Evolutionary conservation across 2,329 filamentous ascomycete species (phyloP).

Genomic region (Fonsecaea pedrosoi): DNA sequence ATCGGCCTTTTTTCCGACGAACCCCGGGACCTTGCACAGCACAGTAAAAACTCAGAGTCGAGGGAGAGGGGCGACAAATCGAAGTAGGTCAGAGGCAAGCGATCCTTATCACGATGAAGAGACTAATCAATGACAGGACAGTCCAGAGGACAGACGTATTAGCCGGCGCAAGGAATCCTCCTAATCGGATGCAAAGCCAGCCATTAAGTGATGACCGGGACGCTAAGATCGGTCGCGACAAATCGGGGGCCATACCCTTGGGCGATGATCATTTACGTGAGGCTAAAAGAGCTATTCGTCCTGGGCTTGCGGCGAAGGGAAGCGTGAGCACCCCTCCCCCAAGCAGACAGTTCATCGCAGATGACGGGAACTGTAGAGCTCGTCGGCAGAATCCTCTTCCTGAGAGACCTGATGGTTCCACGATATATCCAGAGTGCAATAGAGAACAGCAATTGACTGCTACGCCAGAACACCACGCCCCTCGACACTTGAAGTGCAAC

Average conservation of each 20-base stretch:
- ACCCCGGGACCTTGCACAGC: conserved; percentile 22
- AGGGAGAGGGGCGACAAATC: conserved; percentile 7
- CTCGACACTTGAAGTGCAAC: background rate
- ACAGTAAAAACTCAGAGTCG: conserved; percentile 7
- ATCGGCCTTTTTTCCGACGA: conserved; percentile 2
- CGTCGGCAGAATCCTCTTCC: background rate
- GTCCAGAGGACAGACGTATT: conserved; percentile 4
- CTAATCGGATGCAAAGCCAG: conserved; percentile 20
- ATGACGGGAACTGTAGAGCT: conserved; percentile 18
- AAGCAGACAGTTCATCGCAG: conserved; percentile 8
- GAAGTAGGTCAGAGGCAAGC: conserved; percentile 18
- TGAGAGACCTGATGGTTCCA: background rate
- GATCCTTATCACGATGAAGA: background rate
- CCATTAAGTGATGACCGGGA: conserved; percentile 3
- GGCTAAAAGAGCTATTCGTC: background rate
- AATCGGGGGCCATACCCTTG: background rate
- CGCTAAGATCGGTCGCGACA: background rate
- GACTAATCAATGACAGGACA: conserved; percentile 15
- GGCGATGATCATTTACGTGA: background rate
- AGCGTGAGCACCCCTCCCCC: conserved; percentile 15
- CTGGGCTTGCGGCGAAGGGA: background rate
- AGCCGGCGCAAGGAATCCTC: conserved; percentile 9
- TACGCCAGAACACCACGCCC: no score
- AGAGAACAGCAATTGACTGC: no score
- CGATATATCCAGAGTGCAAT: background rate